A percentile compares a stretch with the other conserved stretches of the same genome.
Conservation (phyloP, 2,329 filamentous ascomycete genomes). For the Alternaria arbusti region DNA sequence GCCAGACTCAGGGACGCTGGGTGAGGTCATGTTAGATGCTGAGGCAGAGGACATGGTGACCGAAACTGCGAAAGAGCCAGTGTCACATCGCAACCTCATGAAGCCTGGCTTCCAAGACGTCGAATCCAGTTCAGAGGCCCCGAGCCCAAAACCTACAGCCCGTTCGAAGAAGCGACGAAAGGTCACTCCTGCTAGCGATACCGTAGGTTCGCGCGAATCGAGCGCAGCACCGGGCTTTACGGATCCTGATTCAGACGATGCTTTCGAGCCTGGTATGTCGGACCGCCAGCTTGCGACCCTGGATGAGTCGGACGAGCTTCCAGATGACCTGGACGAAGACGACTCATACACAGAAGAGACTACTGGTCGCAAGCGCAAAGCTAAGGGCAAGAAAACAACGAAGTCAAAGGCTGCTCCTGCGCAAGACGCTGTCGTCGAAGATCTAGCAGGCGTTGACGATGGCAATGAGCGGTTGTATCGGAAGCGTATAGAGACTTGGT, state of each 20-base stretch:
- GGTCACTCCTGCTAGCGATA: conserved; percentile 15
- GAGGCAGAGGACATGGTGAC: conserved; percentile 71
- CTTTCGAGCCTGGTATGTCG: conserved; percentile 49
- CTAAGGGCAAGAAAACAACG: conserved; percentile 34
- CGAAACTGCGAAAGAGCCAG: conserved; percentile 48
- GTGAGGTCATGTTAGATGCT: conserved; percentile 79
- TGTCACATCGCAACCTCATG: conserved; percentile 57
- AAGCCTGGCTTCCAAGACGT: conserved; percentile 55
- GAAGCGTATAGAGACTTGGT: conserved; percentile 76
- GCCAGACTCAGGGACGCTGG: conserved; percentile 71
- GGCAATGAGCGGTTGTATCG: conserved; percentile 86
- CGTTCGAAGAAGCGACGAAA: conserved; percentile 52
- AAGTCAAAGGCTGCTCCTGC: conserved; percentile 26
- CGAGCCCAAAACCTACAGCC: conserved; percentile 36
- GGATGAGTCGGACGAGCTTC: conserved; percentile 48
- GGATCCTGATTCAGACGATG: conserved; percentile 50
- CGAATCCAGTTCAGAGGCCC: conserved; percentile 35
- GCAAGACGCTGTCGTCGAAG: conserved; percentile 52
- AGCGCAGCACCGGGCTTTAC: conserved; percentile 26
- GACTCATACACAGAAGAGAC: conserved; percentile 49
- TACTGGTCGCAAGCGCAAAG: conserved; percentile 50
- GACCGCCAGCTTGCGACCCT: conserved; percentile 50
- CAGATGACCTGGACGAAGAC: conserved; percentile 45
- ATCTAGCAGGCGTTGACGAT: conserved; percentile 76
- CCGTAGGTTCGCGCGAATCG: conserved; percentile 18